Conservation (phyloP, 192 early-diverging fungal genomes). For the Backusella liffmaniae region DNA sequence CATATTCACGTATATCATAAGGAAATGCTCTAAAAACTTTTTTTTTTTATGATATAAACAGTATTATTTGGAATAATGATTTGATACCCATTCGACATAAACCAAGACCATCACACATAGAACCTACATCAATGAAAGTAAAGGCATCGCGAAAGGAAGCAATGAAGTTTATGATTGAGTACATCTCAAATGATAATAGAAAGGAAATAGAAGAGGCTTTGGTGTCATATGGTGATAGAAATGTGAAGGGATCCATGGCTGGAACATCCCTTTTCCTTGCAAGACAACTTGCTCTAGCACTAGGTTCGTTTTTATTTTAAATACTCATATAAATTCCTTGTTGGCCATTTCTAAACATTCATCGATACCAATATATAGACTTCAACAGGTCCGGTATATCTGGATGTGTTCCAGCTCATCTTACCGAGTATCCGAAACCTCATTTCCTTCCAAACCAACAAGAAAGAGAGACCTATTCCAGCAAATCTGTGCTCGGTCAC, state of each 20-base stretch:
- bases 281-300: conserved; percentile 58
- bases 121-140: not conserved
- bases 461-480: not conserved
- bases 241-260: conserved; percentile 39
- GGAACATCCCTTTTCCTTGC: conserved; percentile 54
- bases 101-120: conserved; percentile 40
- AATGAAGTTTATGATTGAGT: conserved; percentile 55
- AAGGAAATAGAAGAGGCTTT: conserved; percentile 60
- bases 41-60: conserved; percentile 8
- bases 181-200: conserved; percentile 54
- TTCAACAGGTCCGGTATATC: not conserved
- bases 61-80: conserved; percentile 51
- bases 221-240: conserved; percentile 51
- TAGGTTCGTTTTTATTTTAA: conserved; percentile 29
- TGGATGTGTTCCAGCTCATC: not conserved
- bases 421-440: not conserved
- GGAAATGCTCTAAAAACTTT: no score
- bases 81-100: conserved; percentile 36
- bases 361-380: conserved; percentile 2
- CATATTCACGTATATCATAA: no score
- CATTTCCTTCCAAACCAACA: not conserved
- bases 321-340: no score
- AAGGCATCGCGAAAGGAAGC: conserved; percentile 1
- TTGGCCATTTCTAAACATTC: conserved; percentile 43
- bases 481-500: not conserved